Conservation (phyloP, 768 basidiomycete genomes). For the Naganishia antarctica region DNA sequence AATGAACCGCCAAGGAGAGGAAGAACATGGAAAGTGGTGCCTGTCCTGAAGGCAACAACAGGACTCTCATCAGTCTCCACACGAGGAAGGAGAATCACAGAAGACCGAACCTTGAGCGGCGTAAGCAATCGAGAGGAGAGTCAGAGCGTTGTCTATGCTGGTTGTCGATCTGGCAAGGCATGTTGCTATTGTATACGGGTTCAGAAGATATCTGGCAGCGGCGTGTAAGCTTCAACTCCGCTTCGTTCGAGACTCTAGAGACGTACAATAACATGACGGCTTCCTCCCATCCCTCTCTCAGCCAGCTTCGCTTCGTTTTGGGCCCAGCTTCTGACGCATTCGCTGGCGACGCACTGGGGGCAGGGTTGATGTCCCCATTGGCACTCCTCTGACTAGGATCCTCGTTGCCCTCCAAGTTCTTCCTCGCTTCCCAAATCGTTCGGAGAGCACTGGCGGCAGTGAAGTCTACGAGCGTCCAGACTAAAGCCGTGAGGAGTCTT, state of each 20-base stretch:
- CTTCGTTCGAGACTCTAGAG: not conserved
- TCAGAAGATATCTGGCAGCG: conserved; percentile 71
- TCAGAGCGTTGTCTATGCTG: conserved; percentile 69
- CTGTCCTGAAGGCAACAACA: conserved; percentile 54
- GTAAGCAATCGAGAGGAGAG: conserved; percentile 64
- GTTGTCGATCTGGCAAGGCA: conserved; percentile 77
- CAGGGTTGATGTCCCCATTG: too few species aligned
- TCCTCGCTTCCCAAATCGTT: conserved; percentile 64
- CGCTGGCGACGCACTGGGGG: conserved; percentile 8
- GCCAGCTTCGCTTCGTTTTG: not conserved
- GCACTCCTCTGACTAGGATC: conserved; percentile 31
- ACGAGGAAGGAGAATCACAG: not conserved
- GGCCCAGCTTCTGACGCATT: not conserved
- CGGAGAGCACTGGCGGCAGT: conserved; percentile 65
- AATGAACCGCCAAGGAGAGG: conserved; percentile 66
- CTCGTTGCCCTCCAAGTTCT: conserved; percentile 52
- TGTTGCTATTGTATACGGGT: conserved; percentile 79
- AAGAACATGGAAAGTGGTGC: conserved; percentile 59
- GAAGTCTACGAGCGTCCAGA: conserved; percentile 67
- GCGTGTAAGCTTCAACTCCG: not conserved
- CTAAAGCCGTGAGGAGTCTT: conserved; percentile 54
- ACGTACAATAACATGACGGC: conserved; percentile 66
- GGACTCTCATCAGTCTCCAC: not conserved
- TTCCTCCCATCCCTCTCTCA: conserved; percentile 56
- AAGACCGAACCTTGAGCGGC: conserved; percentile 60